Evolutionary conservation across 805 yeast genomes (phyloP).

Genomic region (Wickerhamomyces rabaulensis): DNA sequence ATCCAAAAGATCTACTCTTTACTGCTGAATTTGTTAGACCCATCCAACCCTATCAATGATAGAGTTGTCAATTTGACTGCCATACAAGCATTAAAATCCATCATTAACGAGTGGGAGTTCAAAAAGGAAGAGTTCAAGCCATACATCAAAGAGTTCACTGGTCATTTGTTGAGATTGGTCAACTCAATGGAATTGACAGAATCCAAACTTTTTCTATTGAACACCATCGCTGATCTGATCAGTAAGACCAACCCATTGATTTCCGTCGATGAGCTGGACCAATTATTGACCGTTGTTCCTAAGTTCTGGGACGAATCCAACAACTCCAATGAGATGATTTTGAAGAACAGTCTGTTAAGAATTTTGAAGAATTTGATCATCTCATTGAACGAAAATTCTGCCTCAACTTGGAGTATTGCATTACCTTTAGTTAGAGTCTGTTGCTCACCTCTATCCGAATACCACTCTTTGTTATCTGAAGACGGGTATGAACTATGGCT

Average conservation of each 20-base stretch:
- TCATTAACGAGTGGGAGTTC: conserved; percentile 87
- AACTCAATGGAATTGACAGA: conserved; percentile 56
- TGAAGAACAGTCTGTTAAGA: conserved; percentile 48
- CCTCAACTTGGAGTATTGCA: conserved; percentile 47
- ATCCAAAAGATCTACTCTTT: conserved; percentile 55
- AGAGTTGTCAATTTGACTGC: conserved; percentile 78
- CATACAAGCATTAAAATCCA: conserved; percentile 57
- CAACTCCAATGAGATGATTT: conserved; percentile 36
- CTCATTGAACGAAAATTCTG: conserved; percentile 50
- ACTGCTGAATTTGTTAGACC: conserved; percentile 43
- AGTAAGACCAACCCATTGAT: conserved; percentile 63
- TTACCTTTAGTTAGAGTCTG: conserved; percentile 59
- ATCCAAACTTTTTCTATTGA: conserved; percentile 67
- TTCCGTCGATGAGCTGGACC: conserved; percentile 43
- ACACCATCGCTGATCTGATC: conserved; percentile 58
- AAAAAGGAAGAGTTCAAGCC: conserved; percentile 63
- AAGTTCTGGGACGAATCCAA: conserved; percentile 65
- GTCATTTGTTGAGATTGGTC: conserved; percentile 44
- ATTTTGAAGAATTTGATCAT: conserved; percentile 50
- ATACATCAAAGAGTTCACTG: conserved; percentile 48
- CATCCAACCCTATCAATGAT: conserved; percentile 50
- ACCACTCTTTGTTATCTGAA: conserved; percentile 59
- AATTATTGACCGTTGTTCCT: conserved; percentile 59
- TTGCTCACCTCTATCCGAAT: conserved; percentile 56
- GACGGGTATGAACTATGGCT: conserved; percentile 87